Evolutionary conservation across 2,329 filamentous ascomycete species (phyloP), one percentile per base, ranked within the genome.

Genomic region (Aspergillus fumigatiaffinis): DNA sequence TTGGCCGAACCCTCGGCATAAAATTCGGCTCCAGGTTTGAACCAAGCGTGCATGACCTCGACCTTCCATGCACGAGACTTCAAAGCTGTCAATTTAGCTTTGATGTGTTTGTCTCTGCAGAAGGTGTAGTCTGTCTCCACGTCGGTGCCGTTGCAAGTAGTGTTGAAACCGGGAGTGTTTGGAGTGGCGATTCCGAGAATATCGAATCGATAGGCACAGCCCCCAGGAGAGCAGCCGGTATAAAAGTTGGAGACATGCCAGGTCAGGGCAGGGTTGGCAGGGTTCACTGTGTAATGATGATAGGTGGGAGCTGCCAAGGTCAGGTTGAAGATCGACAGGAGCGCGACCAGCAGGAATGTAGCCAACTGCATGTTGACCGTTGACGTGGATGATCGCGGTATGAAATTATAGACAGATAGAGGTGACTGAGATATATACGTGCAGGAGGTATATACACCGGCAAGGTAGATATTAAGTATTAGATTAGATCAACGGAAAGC

Each of bases 111-210:
- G 63, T 72, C 58, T 20, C 61, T 58, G 57, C 73, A 76, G 9
- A 53, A 21, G 14, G 59, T 51, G 54, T 62, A 60, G 20, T 64
- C 65, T 2, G 56, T 51, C 35, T 69, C 51, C 25, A 47, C 55
- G 26, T 65, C 64, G 26, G 63, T 62, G 20, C 71, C 71, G 41
- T 62, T 60, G 64, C 73, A 76, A 52, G 63, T 64, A 42, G 73
- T 72, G 51, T 66, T 67, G 65, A 76, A 76, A 21, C 62, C 67
- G 6, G 73, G 72, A 4, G 68, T 70, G 55, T 70, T 70, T 8
- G 54, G 17, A 20, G 68, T 66, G 6, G 54, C 56, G 14, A 61
- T 29, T 23, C 68, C 68, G 28, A 47, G 48, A 50, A 76, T 69
- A 54, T 69, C 63, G 62, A 75, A 76, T 38, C 51, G 57, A 59